Base-by-base conservation (phyloP, 1,284 basidiomycete genomes). In the Ceratobasidium sp. region DNA sequence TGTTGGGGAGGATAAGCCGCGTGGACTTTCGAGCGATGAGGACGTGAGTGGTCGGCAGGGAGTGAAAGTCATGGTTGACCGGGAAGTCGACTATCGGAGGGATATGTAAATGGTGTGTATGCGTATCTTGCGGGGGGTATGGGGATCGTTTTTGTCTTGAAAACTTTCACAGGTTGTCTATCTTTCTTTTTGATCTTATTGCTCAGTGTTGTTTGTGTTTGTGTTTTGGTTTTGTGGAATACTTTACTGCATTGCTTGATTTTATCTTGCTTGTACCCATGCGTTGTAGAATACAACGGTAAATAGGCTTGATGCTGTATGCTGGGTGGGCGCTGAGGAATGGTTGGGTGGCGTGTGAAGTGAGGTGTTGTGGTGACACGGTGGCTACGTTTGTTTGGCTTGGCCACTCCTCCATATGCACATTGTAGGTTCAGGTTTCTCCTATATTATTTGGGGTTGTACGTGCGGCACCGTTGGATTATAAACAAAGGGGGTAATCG, bases 51-150 rank as follows among this genome's bases (percentile, higher is more conserved):
- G 43, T 35, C n/a, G 23, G n/a, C 30, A 32, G n/a, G 75, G 75
- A 14, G 75, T 77, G 62, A 76, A 75, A 50, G 75, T 77, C 41
- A 76, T 63, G 58, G 76, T 77, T 41, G 76, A 77, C 28, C 75
- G 74, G 21, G 72, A 77, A 32, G 64, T 67, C 30, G 50, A 67
- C 26, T 46, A 67, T 23, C 64, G 64, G 14, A 30, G 64, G 64
- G 64, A 67, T 28, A 49, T 64, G 62, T 64, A 49, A 64, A 35
- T 16, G 16, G 61, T 11, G n/a, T 46, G 61, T 32, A 32, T 16
- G 21, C 35, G 43, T 38, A 3, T 5, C 6, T 11, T 28, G 11
- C 2, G 58, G 44, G 3, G 32, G 38, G 23, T 41, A 2, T 64
- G 14, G 47, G 3, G 21, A 13, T 32, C 52, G 23, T 38, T 66